Base-by-base conservation (phyloP, 345 rosid genomes). In the Aquilaria sinensis region DNA sequence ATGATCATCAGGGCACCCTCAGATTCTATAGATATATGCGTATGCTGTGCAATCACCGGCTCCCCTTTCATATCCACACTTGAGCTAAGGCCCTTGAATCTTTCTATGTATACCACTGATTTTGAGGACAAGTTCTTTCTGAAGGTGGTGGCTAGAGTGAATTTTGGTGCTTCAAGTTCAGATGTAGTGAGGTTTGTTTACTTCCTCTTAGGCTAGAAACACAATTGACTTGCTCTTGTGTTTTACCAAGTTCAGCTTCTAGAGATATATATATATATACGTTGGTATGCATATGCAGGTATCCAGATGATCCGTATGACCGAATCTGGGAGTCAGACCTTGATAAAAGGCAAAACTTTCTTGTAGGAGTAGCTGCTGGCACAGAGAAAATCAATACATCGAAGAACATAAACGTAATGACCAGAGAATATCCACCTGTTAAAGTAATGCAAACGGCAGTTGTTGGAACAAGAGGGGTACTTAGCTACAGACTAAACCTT, bases 401-500 rank as follows among this genome's bases (percentile, higher is more conserved):
- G 1, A 84, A 81, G 75, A 66, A 65, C 65, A 61, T 95, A 52
- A 73, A 84, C 31, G 59, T 73, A 34, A 65, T 66, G 57, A 91
- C 99, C 9, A 81, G 90, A 75, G 99, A 95, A 72, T 85, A 87
- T 72, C 99, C 99, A n/a, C 99, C 99, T 49, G 80, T 85, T 53
- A 89, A 89, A 70, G 96, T 91, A 47, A 91, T 95, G 97, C 99
- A 95, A 70, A 88, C 96, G 51, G 97, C 96, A 37, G 99, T 95
- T 43, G 90, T 88, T 62, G 99, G 99, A 60, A 85, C 93, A 0
- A 70, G 78, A 74, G 96, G 84, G 53, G 33, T 51, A 31, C 81
- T 95, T 2, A 91, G 85, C 75, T 95, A 95, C 64, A 73, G 97
- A 60, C 65, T 91, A 62, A 88, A 95, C 83, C 92, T 95, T 30